Percentiles rank a stretch among this genome's conserved stretches.
phyloP scores from a whole-genome alignment of 116 monocot genomes.

The Thalassia testudinum region DNA sequence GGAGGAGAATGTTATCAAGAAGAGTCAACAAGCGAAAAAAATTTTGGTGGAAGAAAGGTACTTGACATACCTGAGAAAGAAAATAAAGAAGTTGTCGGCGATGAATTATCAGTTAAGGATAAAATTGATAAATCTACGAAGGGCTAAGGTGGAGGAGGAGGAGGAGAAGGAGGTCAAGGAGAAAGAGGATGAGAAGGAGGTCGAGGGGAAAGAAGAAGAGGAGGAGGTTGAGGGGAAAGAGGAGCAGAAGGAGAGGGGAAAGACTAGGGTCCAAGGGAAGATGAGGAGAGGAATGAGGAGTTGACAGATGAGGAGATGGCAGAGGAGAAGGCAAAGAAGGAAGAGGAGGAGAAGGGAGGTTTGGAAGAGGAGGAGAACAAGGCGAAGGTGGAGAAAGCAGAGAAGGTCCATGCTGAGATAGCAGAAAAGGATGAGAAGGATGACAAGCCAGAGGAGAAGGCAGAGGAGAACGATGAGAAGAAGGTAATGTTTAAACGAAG shows the following conservation, averaged over 20 bases:
- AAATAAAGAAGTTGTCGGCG: too few species aligned
- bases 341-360: not conserved
- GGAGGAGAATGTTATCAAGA: not conserved
- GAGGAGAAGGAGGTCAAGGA: too few species aligned
- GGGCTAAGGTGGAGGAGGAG: not conserved
- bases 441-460: too few species aligned
- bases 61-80: too few species aligned
- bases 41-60: not conserved
- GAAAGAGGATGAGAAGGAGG: too few species aligned
- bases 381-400: not conserved
- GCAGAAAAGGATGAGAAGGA: too few species aligned
- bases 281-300: not conserved
- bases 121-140: too few species aligned
- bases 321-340: not conserved
- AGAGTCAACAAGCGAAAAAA: not conserved
- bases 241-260: not conserved
- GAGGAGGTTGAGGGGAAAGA: too few species aligned
- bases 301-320: not conserved
- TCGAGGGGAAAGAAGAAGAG: too few species aligned
- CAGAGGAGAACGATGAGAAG: too few species aligned
- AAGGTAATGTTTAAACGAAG: too few species aligned
- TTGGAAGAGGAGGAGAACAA: not conserved
- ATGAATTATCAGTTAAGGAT: too few species aligned
- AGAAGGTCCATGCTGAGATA: not conserved
- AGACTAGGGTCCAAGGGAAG: not conserved